Conservation (phyloP, 768 basidiomycete genomes). For the Suillus ampliporus region DNA sequence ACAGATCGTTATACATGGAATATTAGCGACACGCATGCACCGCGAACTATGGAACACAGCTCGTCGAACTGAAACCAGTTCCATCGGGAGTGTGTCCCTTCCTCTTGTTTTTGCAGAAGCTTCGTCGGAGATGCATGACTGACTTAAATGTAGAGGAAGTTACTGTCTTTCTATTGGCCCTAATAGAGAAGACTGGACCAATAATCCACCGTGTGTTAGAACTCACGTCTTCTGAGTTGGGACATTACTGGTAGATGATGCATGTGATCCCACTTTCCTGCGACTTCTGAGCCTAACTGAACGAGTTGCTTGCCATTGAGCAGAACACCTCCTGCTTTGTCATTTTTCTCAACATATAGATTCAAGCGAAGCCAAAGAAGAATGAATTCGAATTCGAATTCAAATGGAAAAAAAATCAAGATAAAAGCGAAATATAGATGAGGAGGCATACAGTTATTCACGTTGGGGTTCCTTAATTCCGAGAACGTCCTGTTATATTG, state of each 20-base stretch:
- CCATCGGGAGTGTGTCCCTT: neutral
- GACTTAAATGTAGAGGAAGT: neutral
- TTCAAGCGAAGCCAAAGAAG: too few species aligned
- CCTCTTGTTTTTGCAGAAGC: neutral
- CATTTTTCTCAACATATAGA: too few species aligned
- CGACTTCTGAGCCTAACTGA: neutral
- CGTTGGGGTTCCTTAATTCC: too few species aligned
- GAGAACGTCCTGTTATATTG: too few species aligned
- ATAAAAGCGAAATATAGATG: too few species aligned
- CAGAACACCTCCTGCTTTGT: too few species aligned
- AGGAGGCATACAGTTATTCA: too few species aligned
- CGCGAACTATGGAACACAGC: neutral
- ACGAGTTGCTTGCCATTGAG: neutral
- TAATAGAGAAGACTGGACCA: conserved; percentile 42
- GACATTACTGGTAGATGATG: neutral
- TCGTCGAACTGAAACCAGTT: neutral
- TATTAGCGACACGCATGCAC: neutral
- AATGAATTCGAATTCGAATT: too few species aligned
- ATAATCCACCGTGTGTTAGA: conserved; percentile 21
- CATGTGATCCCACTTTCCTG: neutral
- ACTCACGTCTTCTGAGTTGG: neutral
- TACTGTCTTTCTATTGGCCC: conserved; percentile 25
- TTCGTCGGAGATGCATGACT: neutral
- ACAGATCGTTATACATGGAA: neutral
- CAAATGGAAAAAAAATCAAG: too few species aligned